Base-by-base conservation (phyloP, 2,329 filamentous ascomycete genomes). In the Botryosphaeria dothidea region DNA sequence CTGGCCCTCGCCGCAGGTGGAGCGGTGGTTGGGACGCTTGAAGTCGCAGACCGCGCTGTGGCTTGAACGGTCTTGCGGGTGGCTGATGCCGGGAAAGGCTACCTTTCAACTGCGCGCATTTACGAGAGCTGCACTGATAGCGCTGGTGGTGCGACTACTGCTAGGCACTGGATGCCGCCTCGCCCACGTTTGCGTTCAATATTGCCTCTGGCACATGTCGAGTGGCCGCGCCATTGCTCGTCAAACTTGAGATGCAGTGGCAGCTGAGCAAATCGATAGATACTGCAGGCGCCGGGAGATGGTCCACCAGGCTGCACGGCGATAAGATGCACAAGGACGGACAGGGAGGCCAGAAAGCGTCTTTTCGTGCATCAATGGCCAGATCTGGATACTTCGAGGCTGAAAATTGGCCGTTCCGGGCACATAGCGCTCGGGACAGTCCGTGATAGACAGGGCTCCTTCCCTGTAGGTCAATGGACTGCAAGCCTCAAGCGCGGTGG, bases 181-280 rank as follows among this genome's bases (percentile, higher is more conserved):
- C 36, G 36, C 54, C 54, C 52, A 46, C 19, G 4, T 21, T 31
- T 21, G 25, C 56, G 38, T 25, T 25, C 27, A 60, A 60, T 60
- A 60, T 60, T 60, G 56, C 17, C 23, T 46, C 27, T 17, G 17
- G 54, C 54, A 57, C 54, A 29, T 54, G 51, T 36, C 29, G 21
- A 41, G 51, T 27, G 19, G 51, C 11, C 8, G 19, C 51, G 51
- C 27, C 27, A 36, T 36, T 60, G 56, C 56, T 60, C 56, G 56
- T 60, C 56, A 60, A 41, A 60, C 56, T 60, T 11, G 56, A 60
- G n/a, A 60, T 25, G 56, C 56, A 31, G 38, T 31, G 36, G 25
- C 49, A 45, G 54, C 54, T 58, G 54, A 60, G 38, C 56, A 21
- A 60, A 60, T 31, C 56, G 56, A 60, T 58, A 58, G 54, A 58